Evolutionary conservation across 768 basidiomycete genomes (phyloP).

Genomic region (Coprinellus micaceus): DNA sequence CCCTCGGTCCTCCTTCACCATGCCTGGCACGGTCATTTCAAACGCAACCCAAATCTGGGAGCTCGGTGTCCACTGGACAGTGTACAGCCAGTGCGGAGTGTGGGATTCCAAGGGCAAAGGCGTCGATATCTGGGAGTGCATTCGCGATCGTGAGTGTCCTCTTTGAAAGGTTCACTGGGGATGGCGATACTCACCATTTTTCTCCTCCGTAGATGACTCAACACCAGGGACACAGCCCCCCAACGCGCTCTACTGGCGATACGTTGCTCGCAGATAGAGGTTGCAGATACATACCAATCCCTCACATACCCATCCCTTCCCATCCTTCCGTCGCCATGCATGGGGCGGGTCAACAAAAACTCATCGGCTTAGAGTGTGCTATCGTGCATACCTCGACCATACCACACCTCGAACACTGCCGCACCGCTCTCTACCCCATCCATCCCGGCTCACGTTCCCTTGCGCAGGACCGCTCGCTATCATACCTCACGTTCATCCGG

Average conservation of each 20-base stretch:
- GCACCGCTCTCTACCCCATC: no score
- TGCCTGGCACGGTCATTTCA: constrained; percentile 49
- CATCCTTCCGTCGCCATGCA: not conserved
- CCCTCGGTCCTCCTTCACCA: constrained; percentile 14
- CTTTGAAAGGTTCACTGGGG: not conserved
- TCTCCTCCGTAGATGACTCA: constrained; percentile 48
- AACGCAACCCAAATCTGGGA: constrained; percentile 74
- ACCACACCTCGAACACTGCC: no score
- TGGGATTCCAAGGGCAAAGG: constrained; percentile 66
- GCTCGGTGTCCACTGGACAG: constrained; percentile 58
- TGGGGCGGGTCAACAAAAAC: not conserved
- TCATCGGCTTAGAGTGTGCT: no score
- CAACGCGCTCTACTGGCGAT: constrained; percentile 45
- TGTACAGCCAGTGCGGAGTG: constrained; percentile 65
- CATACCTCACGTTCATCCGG: not conserved
- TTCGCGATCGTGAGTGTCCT: constrained; percentile 56
- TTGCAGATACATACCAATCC: not conserved
- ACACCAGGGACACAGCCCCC: constrained; percentile 47
- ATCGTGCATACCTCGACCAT: no score
- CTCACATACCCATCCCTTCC: not conserved
- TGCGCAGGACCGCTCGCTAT: not conserved
- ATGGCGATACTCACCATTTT: not conserved
- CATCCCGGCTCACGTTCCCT: no score
- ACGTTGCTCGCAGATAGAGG: constrained; percentile 42
- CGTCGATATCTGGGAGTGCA: constrained; percentile 76